A percentile compares a stretch with the other conserved stretches of the same genome.
Evolutionary conservation across 1,284 basidiomycete genomes (phyloP).

Genomic region (Tilletia walkeri): DNA sequence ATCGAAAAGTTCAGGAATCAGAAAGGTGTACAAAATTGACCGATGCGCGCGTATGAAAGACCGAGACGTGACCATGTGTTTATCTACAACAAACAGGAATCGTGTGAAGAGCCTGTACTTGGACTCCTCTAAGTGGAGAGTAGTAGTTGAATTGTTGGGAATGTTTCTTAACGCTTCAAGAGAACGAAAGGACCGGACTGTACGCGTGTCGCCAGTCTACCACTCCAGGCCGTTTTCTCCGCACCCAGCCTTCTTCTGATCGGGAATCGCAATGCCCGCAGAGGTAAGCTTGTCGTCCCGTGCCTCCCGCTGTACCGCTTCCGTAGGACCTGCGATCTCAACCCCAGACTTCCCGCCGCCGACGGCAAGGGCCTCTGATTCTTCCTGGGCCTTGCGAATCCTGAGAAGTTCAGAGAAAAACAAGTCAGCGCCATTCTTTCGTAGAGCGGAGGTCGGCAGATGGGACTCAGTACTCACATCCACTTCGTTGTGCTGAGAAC

Average conservation of each 20-base stretch:
- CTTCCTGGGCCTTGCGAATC: constrained; percentile 43
- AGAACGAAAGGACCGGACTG: neutral
- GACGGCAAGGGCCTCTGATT: constrained; percentile 33
- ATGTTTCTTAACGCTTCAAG: too few species aligned
- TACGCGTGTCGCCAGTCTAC: neutral
- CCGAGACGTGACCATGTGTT: too few species aligned
- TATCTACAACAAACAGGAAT: too few species aligned
- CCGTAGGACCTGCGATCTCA: constrained; percentile 24
- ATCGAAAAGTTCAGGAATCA: neutral
- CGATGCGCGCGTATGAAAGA: too few species aligned
- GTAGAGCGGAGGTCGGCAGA: constrained; percentile 54
- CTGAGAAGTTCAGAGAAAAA: neutral
- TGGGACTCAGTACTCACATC: constrained; percentile 55
- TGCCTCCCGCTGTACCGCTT: constrained; percentile 18
- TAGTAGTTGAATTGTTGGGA: too few species aligned
- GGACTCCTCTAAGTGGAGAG: too few species aligned
- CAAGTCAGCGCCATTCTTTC: too few species aligned
- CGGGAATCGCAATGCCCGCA: neutral
- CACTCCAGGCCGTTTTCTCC: constrained; percentile 13
- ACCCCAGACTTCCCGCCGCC: constrained; percentile 18
- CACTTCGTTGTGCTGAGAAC: constrained; percentile 69
- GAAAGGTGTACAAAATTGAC: neutral
- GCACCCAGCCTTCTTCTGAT: constrained; percentile 8
- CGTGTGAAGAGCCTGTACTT: too few species aligned
- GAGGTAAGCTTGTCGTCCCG: constrained; percentile 10